These are phyloP conservation scores for Tetradesmus obliquus DNA, from an alignment of 139 green algal species.

Conservation along the genomic window DNA sequence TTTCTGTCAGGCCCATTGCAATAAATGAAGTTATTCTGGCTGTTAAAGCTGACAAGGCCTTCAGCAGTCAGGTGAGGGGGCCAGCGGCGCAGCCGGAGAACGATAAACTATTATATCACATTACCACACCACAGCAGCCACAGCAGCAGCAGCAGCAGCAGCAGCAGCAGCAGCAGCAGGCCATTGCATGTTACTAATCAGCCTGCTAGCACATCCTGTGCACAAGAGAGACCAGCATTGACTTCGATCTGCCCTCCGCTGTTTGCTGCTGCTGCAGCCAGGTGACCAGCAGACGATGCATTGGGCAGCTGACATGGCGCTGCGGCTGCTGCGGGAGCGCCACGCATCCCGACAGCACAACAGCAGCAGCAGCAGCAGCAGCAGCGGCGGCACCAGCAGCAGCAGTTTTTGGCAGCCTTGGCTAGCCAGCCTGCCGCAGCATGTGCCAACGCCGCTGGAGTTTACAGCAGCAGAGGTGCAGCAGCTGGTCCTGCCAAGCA, in stretches of 20 bases:
- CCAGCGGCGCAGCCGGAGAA: too few species aligned
- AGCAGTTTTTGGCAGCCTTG: background rate
- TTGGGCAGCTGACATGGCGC: conserved; percentile 39
- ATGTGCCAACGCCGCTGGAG: conserved; percentile 20
- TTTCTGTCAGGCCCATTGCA: background rate
- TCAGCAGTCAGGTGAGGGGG: conserved; percentile 15
- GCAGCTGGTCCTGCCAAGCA: conserved; percentile 18
- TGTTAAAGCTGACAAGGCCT: background rate
- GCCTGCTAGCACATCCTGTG: background rate
- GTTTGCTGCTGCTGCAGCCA: background rate
- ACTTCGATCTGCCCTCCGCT: too few species aligned
- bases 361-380: background rate
- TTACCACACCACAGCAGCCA: background rate
- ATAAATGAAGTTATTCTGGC: conserved; percentile 9
- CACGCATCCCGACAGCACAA: background rate
- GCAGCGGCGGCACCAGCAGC: background rate
- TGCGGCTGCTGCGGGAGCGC: conserved; percentile 25
- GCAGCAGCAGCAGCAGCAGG: background rate
- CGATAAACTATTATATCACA: too few species aligned
- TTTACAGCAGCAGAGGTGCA: conserved; percentile 40
- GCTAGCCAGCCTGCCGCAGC: conserved; percentile 10
- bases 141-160: background rate
- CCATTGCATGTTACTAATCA: background rate
- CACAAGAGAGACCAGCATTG: too few species aligned
- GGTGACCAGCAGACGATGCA: background rate